Conservation (phyloP, 2,329 filamentous ascomycete species). For the Neurospora crassa region DNA sequence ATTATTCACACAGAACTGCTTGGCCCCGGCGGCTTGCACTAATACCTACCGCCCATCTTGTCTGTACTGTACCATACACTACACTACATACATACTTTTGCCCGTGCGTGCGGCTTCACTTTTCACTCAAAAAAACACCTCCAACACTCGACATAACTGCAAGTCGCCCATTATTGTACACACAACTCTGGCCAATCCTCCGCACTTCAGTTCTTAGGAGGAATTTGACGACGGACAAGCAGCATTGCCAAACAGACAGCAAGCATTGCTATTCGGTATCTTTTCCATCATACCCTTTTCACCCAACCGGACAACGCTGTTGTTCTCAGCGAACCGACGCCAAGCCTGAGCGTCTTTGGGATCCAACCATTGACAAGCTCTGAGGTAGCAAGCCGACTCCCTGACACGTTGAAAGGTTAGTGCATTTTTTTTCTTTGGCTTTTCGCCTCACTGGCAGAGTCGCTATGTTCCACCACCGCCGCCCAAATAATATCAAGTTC, state of each 20-base stretch:
- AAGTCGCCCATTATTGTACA: neutral
- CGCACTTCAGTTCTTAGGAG: neutral
- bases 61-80: neutral
- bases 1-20: neutral
- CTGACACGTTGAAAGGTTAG: constrained; percentile 20
- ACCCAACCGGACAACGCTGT: neutral
- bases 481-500: neutral
- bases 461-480: neutral
- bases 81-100: neutral
- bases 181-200: neutral
- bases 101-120: neutral
- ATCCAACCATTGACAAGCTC: neutral
- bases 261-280: neutral
- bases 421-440: constrained; percentile 14
- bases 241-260: neutral
- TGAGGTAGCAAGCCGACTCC: constrained; percentile 4
- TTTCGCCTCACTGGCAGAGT: constrained; percentile 15
- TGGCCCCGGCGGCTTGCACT: neutral
- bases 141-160: neutral
- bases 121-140: neutral
- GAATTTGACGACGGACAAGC: neutral
- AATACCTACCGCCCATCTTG: neutral
- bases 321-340: neutral
- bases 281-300: neutral
- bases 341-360: neutral